Percentiles rank a stretch among this genome's conserved stretches.
phyloP scores from a whole-genome alignment of 441 rosid genomes.

The Daphne laureola region DNA sequence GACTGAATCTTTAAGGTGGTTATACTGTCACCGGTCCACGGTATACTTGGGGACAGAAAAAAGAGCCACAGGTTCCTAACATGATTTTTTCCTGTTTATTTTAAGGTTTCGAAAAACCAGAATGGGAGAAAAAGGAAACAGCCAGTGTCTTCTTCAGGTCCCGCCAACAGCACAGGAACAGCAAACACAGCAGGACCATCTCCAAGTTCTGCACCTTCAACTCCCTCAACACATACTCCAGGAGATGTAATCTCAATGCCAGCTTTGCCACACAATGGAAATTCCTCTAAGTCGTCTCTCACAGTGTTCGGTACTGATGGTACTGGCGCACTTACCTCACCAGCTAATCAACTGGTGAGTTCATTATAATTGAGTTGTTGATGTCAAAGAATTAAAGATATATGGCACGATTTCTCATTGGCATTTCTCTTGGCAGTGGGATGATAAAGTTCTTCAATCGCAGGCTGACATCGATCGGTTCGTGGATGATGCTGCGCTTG shows the following conservation, averaged over 20 bases:
- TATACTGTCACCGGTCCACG: background rate
- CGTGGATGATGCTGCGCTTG: conserved; percentile 78
- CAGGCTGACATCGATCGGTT: conserved; percentile 87
- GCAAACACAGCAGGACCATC: conserved; percentile 80
- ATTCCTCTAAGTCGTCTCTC: conserved; percentile 71
- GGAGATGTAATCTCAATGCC: conserved; percentile 84
- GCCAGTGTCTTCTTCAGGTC: conserved; percentile 75
- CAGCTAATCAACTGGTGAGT: conserved; percentile 80
- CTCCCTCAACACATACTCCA: conserved; percentile 85
- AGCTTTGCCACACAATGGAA: conserved; percentile 57
- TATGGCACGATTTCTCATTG: conserved; percentile 33
- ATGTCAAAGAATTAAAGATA: conserved; percentile 25
- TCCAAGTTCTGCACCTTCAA: conserved; percentile 84
- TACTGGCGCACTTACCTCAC: conserved; percentile 61
- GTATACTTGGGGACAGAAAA: too few relatives aligned
- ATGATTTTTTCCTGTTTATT: conserved; percentile 16
- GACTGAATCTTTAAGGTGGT: background rate
- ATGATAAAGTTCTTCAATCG: conserved; percentile 53
- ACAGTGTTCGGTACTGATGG: conserved; percentile 64
- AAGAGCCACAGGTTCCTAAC: conserved; percentile 23
- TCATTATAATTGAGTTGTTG: conserved; percentile 13
- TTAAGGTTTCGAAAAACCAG: conserved; percentile 75
- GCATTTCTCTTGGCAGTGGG: conserved; percentile 48
- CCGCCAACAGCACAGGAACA: conserved; percentile 80
- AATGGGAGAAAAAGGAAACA: conserved; percentile 77